phyloP scores from a whole-genome alignment of 768 basidiomycete genomes.

The Lentinula lateritia region DNA sequence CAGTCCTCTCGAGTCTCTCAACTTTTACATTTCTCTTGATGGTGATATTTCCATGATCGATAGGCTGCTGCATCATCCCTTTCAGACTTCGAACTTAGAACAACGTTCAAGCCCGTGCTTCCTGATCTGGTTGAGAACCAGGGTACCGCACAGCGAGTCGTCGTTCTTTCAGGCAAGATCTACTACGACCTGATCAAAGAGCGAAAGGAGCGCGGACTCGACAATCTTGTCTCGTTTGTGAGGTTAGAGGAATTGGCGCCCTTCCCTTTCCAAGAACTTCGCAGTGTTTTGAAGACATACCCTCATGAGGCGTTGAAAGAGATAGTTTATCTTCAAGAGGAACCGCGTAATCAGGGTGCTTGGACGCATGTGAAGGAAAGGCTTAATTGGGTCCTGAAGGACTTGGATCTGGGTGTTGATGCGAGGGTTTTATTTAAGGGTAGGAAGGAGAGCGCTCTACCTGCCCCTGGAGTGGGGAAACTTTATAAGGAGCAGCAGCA shows the following conservation, averaged over 20 bases:
- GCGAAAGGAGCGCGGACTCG: constrained; percentile 44
- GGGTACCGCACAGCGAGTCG: constrained; percentile 50
- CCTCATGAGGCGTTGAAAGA: constrained; percentile 24
- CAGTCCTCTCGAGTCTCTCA: background rate
- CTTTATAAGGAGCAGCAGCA: constrained; percentile 64
- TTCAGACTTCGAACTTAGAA: constrained; percentile 52
- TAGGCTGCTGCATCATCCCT: constrained; percentile 74
- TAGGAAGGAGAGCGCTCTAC: constrained; percentile 64
- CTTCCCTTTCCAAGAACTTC: constrained; percentile 69
- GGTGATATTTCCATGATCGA: background rate
- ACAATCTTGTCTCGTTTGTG: constrained; percentile 56
- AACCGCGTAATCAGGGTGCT: constrained; percentile 84
- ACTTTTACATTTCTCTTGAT: background rate
- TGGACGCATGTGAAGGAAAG: constrained; percentile 62
- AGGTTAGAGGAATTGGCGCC: constrained; percentile 85
- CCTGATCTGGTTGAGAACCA: constrained; percentile 38
- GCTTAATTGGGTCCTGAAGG: constrained; percentile 44
- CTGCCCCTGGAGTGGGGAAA: constrained; percentile 71
- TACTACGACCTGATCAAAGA: constrained; percentile 84
- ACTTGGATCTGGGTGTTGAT: constrained; percentile 21
- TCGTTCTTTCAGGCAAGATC: constrained; percentile 76
- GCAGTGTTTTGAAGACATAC: constrained; percentile 42
- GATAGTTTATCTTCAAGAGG: constrained; percentile 77
- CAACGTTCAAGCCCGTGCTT: constrained; percentile 65
- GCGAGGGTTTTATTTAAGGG: constrained; percentile 52